These are phyloP conservation scores for Eutrema yunnanense DNA, from an alignment of 345 rosid species.

Conservation along the genomic window DNA sequence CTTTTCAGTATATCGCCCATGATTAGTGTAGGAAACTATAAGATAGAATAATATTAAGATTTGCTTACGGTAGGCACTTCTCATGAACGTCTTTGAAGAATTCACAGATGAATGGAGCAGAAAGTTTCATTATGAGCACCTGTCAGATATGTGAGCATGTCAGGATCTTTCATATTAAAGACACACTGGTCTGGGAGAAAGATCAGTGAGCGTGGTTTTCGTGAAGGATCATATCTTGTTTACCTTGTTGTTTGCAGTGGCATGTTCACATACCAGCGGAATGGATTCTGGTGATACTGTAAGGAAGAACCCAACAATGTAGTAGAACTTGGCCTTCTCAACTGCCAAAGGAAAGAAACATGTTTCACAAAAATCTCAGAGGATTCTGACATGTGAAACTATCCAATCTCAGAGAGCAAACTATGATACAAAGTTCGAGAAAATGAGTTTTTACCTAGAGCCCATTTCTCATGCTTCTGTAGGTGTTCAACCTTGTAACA, in stretches of 20 bases:
- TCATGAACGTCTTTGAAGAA: constrained; percentile 87
- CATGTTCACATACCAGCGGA: constrained; percentile 83
- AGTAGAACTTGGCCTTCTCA: constrained; percentile 83
- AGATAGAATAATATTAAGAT: not conserved
- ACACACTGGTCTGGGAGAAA: not conserved
- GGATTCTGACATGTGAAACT: not conserved
- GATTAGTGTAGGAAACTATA: not conserved
- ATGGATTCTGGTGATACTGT: constrained; percentile 94
- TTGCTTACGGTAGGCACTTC: constrained; percentile 70
- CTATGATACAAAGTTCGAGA: not conserved
- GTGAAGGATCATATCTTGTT: not conserved
- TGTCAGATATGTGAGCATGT: constrained; percentile 26
- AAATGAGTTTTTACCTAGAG: constrained; percentile 47
- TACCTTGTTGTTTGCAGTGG: constrained; percentile 91
- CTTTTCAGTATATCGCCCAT: not conserved
- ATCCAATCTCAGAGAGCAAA: not conserved
- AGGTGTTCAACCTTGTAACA: constrained; percentile 88
- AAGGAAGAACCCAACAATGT: constrained; percentile 95
- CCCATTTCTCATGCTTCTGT: constrained; percentile 93
- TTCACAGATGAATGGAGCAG: constrained; percentile 98
- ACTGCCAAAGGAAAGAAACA: constrained; percentile 36
- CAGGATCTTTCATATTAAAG: not conserved
- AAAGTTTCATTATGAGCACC: constrained; percentile 86
- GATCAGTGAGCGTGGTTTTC: not conserved
- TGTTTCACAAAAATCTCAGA: not conserved